phyloP scores from a whole-genome alignment of 2,329 filamentous ascomycete genomes.

The Colletotrichum lupini region DNA sequence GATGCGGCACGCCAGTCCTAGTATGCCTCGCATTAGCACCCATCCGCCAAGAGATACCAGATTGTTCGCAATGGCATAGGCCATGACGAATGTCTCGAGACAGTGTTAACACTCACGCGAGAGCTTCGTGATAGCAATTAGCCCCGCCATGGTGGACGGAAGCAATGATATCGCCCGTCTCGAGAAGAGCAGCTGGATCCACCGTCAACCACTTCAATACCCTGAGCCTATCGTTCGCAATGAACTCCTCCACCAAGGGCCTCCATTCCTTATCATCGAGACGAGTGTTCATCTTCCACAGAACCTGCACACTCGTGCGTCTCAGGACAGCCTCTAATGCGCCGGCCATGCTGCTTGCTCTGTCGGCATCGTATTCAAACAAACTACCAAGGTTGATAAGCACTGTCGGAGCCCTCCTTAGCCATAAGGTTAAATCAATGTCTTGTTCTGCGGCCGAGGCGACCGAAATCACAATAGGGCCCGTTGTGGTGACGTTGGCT shows the following conservation, averaged over 20 bases:
- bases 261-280: conserved; percentile 33
- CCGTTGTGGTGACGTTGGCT: conserved; percentile 37
- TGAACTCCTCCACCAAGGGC: conserved; percentile 35
- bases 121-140: conserved; percentile 55
- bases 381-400: conserved; percentile 42
- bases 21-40: too few relatives aligned
- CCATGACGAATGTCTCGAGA: too few relatives aligned
- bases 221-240: conserved; percentile 38
- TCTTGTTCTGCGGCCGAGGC: conserved; percentile 40
- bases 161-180: conserved; percentile 47
- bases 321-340: conserved; percentile 39
- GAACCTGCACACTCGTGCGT: conserved; percentile 41
- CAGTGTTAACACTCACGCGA: conserved; percentile 45
- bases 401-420: conserved; percentile 38
- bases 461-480: conserved; percentile 39
- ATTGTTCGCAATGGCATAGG: too few relatives aligned
- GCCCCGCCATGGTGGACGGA: conserved; percentile 54
- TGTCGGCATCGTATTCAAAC: conserved; percentile 37
- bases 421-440: conserved; percentile 39
- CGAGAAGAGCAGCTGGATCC: conserved; percentile 47
- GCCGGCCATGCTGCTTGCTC: conserved; percentile 41
- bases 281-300: conserved; percentile 44
- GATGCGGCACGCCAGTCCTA: conserved; percentile 56
- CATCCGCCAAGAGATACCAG: background rate
- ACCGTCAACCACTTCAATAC: conserved; percentile 44